Evolutionary conservation across 495 filamentous ascomycete species (phyloP).

Genomic region (Daldinia loculata): DNA sequence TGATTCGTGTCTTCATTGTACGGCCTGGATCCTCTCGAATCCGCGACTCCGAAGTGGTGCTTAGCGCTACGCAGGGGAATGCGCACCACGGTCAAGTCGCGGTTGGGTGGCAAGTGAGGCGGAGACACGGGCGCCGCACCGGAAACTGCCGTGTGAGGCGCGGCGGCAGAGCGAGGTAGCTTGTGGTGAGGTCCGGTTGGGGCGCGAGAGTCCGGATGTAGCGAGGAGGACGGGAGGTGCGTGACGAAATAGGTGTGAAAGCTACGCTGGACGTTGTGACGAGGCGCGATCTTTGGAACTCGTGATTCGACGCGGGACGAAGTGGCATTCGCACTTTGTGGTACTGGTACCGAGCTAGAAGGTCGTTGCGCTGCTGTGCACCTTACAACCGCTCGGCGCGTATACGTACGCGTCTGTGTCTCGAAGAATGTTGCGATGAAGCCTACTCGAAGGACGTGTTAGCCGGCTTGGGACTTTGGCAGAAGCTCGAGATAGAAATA

Average conservation of each 20-base stretch:
- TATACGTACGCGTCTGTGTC: slow-evolving; percentile 30
- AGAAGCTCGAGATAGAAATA: slow-evolving; percentile 1
- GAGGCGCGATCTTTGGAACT: slow-evolving; percentile 8
- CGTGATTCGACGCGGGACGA: slow-evolving; percentile 27
- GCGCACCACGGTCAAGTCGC: slow-evolving; percentile 96
- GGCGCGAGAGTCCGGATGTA: slow-evolving; percentile 83
- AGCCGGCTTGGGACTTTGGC: slow-evolving; percentile 1
- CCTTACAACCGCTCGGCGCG: slow-evolving; percentile 30
- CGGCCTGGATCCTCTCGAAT: slow-evolving; percentile 80
- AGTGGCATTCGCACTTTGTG: slow-evolving; percentile 16
- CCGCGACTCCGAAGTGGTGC: slow-evolving; percentile 87
- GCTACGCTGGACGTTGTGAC: slow-evolving; percentile 54
- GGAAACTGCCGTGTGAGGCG: slow-evolving; percentile 73
- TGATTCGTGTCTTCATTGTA: slow-evolving; percentile 96
- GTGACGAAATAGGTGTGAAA: slow-evolving; percentile 99
- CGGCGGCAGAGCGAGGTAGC: slow-evolving; percentile 81
- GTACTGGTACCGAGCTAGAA: slow-evolving; percentile 13
- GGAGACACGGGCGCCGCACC: slow-evolving; percentile 62
- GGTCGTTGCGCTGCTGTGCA: slow-evolving; percentile 22
- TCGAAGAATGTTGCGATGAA: slow-evolving; percentile 61
- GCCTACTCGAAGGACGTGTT: slow-evolving; percentile 40
- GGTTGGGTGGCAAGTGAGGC: slow-evolving; percentile 63
- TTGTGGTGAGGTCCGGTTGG: slow-evolving; percentile 75
- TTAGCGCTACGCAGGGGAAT: slow-evolving; percentile 94
- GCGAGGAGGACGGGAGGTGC: slow-evolving; percentile 89